Conservation (phyloP, 1,139 yeast genomes). For the Geotrichum carabidarum region DNA sequence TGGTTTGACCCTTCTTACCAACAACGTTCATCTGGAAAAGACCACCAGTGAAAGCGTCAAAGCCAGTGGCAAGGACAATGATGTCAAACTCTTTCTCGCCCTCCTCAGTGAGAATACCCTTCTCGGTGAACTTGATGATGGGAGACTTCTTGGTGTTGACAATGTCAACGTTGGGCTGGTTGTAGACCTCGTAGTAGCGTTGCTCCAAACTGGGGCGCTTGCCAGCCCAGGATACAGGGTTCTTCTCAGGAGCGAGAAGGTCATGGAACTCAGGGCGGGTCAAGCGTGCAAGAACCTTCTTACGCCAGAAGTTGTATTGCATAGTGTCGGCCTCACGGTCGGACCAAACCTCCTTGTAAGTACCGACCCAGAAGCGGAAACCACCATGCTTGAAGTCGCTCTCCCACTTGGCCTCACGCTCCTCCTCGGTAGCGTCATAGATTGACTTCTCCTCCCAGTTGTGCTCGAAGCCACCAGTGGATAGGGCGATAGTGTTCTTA, state of each 20-base stretch:
- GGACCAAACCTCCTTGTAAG: conserved; percentile 28
- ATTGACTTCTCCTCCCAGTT: conserved; percentile 17
- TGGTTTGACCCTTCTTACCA: conserved; percentile 26
- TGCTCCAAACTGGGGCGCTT: conserved; percentile 34
- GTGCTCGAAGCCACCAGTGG: conserved; percentile 27
- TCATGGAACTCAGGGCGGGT: conserved; percentile 28
- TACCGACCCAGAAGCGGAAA: conserved; percentile 30
- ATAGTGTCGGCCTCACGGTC: conserved; percentile 28
- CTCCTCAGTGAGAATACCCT: conserved; percentile 26
- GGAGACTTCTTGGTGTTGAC: conserved; percentile 30
- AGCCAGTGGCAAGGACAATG: conserved; percentile 35
- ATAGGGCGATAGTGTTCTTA: conserved; percentile 10
- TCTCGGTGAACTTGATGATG: conserved; percentile 28
- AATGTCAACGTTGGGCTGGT: conserved; percentile 33
- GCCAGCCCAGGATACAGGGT: conserved; percentile 33
- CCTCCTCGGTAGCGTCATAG: conserved; percentile 26
- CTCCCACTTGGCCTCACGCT: conserved; percentile 27
- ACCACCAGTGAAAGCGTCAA: conserved; percentile 35
- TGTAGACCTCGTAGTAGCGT: conserved; percentile 31
- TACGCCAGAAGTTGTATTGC: conserved; percentile 33
- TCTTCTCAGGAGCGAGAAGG: conserved; percentile 29
- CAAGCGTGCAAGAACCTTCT: conserved; percentile 27
- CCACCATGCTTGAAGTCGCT: conserved; percentile 29
- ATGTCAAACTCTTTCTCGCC: conserved; percentile 29
- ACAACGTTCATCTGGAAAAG: conserved; percentile 28